Conservation (phyloP, 192 early-diverging fungal species). For the Endogone sp. region DNA sequence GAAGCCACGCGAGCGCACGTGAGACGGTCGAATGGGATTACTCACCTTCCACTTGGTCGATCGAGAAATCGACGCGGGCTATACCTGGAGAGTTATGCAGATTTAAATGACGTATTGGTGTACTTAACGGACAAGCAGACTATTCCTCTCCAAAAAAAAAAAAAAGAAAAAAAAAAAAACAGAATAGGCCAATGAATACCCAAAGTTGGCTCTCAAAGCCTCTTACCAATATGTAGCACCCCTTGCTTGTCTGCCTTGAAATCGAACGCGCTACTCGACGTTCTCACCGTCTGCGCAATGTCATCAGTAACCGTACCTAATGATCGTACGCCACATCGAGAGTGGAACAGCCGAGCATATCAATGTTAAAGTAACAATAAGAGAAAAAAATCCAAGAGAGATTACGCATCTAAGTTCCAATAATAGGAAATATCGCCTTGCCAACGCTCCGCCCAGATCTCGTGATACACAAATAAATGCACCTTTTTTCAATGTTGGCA, state of each 20-base stretch:
- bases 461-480: conserved; percentile 1
- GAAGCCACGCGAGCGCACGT: too few relatives aligned
- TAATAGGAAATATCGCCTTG: too few relatives aligned
- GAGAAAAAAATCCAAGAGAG: too few relatives aligned
- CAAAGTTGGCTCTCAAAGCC: too few relatives aligned
- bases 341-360: too few relatives aligned
- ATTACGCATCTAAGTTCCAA: not conserved
- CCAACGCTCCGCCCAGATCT: too few relatives aligned
- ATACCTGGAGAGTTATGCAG: not conserved
- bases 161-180: conserved; percentile 38
- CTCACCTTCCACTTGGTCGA: conserved; percentile 23
- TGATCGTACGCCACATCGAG: too few relatives aligned
- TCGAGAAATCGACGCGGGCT: conserved; percentile 14
- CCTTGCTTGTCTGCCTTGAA: conserved; percentile 72
- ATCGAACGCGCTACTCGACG: conserved; percentile 65
- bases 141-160: conserved; percentile 15
- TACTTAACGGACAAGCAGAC: conserved; percentile 8
- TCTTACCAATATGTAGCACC: conserved; percentile 61
- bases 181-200: too few relatives aligned
- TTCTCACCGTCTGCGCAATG: conserved; percentile 58
- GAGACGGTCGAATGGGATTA: not conserved
- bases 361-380: too few relatives aligned
- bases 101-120: too few relatives aligned
- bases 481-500: conserved; percentile 86
- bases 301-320: conserved; percentile 73